Percentiles rank a stretch among this genome's conserved stretches.
These are phyloP conservation scores for Henckelia pumila DNA, from an alignment of 257 asterid species.

Conservation along the genomic window DNA sequence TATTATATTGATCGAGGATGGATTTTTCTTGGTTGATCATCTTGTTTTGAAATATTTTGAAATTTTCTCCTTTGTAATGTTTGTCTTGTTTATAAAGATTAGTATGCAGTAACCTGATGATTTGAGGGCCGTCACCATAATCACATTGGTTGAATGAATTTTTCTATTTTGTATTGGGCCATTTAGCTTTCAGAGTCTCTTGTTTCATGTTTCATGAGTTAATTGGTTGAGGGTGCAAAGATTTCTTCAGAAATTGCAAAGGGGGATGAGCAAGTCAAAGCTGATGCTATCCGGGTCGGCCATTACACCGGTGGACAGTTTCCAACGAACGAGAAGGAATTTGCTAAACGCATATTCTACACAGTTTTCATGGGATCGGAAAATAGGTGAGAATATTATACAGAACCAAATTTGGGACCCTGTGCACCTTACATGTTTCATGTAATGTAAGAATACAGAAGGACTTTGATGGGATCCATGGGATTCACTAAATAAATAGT, in stretches of 20 bases:
- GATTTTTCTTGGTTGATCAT: background rate
- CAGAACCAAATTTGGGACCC: slow-evolving; percentile 1
- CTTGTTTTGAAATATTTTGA: background rate
- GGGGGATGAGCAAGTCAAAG: slow-evolving; percentile 83
- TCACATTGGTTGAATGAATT: background rate
- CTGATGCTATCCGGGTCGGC: slow-evolving; percentile 89
- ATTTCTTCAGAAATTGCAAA: slow-evolving; percentile 60
- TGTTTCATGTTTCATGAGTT: slow-evolving; percentile 7
- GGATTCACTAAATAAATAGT: background rate
- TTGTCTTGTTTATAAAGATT: background rate
- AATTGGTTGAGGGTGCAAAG: slow-evolving; percentile 19
- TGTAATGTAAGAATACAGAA: background rate
- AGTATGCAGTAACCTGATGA: background rate
- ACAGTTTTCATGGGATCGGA: slow-evolving; percentile 95
- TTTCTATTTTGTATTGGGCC: background rate
- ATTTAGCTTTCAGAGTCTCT: background rate
- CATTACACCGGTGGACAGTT: slow-evolving; percentile 66
- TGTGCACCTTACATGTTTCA: slow-evolving; percentile 4
- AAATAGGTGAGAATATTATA: slow-evolving; percentile 57
- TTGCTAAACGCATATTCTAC: slow-evolving; percentile 84
- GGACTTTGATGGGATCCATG: background rate
- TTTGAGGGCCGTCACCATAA: slow-evolving; percentile 1
- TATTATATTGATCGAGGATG: background rate
- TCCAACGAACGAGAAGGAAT: slow-evolving; percentile 88
- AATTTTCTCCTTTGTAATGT: background rate